Base-by-base conservation (phyloP, 495 filamentous ascomycete species). In the Talaromyces thailandensis region DNA sequence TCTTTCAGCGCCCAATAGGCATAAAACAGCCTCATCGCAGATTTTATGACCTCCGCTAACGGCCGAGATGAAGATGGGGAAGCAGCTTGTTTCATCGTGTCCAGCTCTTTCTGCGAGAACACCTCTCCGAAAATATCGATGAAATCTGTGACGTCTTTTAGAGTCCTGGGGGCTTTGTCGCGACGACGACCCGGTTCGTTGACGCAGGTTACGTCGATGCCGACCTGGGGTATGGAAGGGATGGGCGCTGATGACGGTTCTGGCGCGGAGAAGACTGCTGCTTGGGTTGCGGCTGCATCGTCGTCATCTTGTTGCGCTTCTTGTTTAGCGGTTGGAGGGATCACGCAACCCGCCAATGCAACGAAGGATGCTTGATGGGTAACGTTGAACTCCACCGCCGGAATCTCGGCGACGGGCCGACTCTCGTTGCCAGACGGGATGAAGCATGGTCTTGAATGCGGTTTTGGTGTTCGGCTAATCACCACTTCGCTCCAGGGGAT, bases 1-100 rank as follows among this genome's bases (percentile, higher is more conserved):
- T 96, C 92, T 66, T 94, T 89, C 60, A 94, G 79, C 60, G 88
- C 91, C 90, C 91, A 96, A 65, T 88, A 89, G 2, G 92, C 85
- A 68, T 94, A 96, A 72, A 97, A 97, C 5, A 85, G 76, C 2
- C 92, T 79, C 48, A 95, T 76, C 31, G 86, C 83, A 48, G 81
- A 82, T 50, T 82, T 76, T 23, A 88, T 76, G 16, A 78, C 63
- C 1, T 68, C 71, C 35, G 70, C 65, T 8, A 72, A 68, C 23
- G 66, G 31, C 9, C n/a, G 60, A 67, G 48, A 72, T 68, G 40
- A 64, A 50, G 25, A 70, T 62, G 18, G 67, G 70, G n/a, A 76
- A 56, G 21, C 56, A 62, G 23, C 69, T 73, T 29, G 72, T 50
- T 82, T 85, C 73, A 91, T 90, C 53, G 78, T 76, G 29, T 71